Conservation (phyloP, 1,139 yeast genomes). For the Yamadazyma atlantica region DNA sequence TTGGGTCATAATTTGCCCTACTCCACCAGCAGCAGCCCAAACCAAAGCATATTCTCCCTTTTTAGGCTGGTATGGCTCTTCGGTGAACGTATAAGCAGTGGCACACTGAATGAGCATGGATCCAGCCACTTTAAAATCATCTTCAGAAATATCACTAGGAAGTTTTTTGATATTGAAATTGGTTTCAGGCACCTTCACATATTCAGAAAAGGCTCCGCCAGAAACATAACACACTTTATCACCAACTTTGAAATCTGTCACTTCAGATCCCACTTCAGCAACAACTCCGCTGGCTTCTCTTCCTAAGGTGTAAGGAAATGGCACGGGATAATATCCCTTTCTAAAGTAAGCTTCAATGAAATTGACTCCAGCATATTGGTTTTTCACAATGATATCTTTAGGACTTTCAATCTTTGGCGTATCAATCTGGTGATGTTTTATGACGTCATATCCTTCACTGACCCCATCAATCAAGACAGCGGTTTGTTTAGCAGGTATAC, state of each 20-base stretch:
- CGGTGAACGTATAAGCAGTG: constrained; percentile 71
- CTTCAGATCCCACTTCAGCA: constrained; percentile 64
- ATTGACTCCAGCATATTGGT: constrained; percentile 75
- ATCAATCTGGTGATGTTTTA: constrained; percentile 49
- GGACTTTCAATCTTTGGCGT: constrained; percentile 55
- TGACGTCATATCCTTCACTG: constrained; percentile 44
- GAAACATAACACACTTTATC: constrained; percentile 67
- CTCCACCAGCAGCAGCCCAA: constrained; percentile 96
- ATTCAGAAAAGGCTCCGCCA: constrained; percentile 66
- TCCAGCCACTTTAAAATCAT: constrained; percentile 50
- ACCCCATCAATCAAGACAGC: constrained; percentile 54
- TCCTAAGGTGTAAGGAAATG: constrained; percentile 68
- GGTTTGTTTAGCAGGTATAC: constrained; percentile 57
- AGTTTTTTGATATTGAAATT: constrained; percentile 44
- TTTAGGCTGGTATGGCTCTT: constrained; percentile 65
- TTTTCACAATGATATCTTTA: constrained; percentile 65
- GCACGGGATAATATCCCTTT: constrained; percentile 65
- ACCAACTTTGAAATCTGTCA: constrained; percentile 59
- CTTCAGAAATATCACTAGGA: constrained; percentile 44
- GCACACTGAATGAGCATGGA: constrained; percentile 69
- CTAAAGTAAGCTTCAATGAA: constrained; percentile 84
- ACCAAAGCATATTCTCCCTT: constrained; percentile 69
- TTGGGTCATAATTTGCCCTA: constrained; percentile 71
- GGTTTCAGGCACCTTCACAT: constrained; percentile 46
- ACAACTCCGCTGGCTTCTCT: constrained; percentile 81